phyloP scores from a whole-genome alignment of 306 rosid species.

The Sindora glabra region DNA sequence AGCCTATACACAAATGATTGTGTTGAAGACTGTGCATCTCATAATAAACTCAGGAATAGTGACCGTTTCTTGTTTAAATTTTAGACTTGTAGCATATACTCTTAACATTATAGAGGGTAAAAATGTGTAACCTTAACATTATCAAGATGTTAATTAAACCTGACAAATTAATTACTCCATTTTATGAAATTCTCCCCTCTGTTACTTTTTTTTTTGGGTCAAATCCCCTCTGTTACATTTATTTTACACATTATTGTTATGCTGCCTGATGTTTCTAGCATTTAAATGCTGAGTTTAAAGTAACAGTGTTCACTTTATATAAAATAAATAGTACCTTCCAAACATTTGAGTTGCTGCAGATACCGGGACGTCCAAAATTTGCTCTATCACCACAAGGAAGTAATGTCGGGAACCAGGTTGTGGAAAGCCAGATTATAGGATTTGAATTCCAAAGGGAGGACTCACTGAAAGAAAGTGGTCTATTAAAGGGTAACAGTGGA shows the following conservation, averaged over 20 bases:
- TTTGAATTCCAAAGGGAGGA: slow-evolving; percentile 34
- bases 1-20: not conserved
- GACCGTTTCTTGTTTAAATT: not conserved
- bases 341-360: slow-evolving; percentile 25
- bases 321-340: not conserved
- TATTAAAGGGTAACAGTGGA: slow-evolving; percentile 29
- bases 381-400: slow-evolving; percentile 53
- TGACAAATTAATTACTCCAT: not conserved
- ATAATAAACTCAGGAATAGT: not conserved
- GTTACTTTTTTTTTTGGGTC: too few relatives aligned
- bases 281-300: not conserved
- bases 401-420: slow-evolving; percentile 37
- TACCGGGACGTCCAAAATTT: slow-evolving; percentile 30
- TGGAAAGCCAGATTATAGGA: slow-evolving; percentile 36
- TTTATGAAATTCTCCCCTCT: not conserved
- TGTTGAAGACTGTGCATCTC: not conserved
- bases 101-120: not conserved
- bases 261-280: not conserved
- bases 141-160: not conserved
- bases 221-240: too few relatives aligned
- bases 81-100: too few relatives aligned
- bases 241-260: not conserved
- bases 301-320: not conserved
- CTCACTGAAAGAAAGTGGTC: slow-evolving; percentile 21
- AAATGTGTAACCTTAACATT: not conserved